A percentile compares a stretch with the other conserved stretches of the same genome.
Evolutionary conservation across 2,329 filamentous ascomycete species (phyloP).

Genomic region (Xylaria sp.): DNA sequence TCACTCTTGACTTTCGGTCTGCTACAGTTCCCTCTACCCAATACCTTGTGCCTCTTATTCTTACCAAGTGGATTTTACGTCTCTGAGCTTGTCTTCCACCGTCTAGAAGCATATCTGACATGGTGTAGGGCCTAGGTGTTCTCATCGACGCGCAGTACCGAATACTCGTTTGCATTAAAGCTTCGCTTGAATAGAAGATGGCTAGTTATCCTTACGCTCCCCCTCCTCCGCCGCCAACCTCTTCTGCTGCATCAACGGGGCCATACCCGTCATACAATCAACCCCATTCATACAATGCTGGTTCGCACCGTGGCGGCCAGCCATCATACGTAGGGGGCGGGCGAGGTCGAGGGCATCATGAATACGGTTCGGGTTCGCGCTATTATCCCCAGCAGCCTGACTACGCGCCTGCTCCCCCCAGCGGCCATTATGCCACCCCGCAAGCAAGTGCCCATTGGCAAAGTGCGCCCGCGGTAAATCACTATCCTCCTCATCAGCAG

Average conservation of each 20-base stretch:
- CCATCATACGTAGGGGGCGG: conserved; percentile 39
- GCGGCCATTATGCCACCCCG: conserved; percentile 44
- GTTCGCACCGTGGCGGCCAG: conserved; percentile 46
- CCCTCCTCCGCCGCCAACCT: conserved; percentile 48
- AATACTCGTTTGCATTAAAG: conserved; percentile 12
- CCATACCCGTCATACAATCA: conserved; percentile 50
- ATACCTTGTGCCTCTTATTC: not conserved
- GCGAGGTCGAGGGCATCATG: conserved; percentile 45
- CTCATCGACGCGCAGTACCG: conserved; percentile 10
- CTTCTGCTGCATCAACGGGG: conserved; percentile 46
- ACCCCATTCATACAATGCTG: conserved; percentile 58
- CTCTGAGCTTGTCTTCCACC: not conserved
- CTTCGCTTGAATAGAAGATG: conserved; percentile 39
- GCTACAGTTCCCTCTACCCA: not conserved
- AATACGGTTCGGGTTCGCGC: conserved; percentile 43
- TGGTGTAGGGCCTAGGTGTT: conserved; percentile 12
- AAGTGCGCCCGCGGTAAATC: conserved; percentile 46
- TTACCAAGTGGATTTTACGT: not conserved
- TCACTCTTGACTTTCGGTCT: not conserved
- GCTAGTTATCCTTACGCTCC: conserved; percentile 49
- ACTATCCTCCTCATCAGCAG: conserved; percentile 40
- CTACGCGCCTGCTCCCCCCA: conserved; percentile 42
- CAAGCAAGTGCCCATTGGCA: conserved; percentile 51
- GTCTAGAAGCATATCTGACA: conserved; percentile 21
- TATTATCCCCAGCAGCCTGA: conserved; percentile 48